Evolutionary conservation across 192 early-diverging fungal genomes (phyloP), one percentile per base, ranked within the genome.

Genomic region (Lobosporangium transversale): DNA sequence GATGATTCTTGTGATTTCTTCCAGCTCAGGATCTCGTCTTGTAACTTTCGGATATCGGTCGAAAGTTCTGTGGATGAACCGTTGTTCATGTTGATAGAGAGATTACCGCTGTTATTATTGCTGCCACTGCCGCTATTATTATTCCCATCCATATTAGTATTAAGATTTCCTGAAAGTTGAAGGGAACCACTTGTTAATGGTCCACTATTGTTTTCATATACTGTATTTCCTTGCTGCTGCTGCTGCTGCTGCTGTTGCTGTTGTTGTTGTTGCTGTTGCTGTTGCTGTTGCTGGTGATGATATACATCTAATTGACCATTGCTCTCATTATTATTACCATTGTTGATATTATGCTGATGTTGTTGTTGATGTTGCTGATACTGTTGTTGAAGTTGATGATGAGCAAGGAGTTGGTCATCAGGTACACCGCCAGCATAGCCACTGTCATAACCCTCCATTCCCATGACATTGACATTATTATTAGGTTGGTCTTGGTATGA

Each of bases 1-100:
- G 63, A 62, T 15, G 52, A 31, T 45, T 76, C 64, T 37, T 76
- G 73, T 10, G 65, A 76, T 33, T 62, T 76, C 45, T 62, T 59
- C 73, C 73, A 76, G 54, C 40, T 76, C 43, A 58, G 12, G 24
- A 76, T 49, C 33, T 76, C 73, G 14, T 76, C 73, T 48, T 76
- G 73, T 0, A 76, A 50, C 40, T 76, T 76, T 42, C 65, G 73
- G 15, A 76, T 53, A 27, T 76, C 73, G 1, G 64, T 23, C 5
- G 73, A 63, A 53, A 57, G 58, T 20, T n/a, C 21, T 7, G 52
- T 29, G 21, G 59, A 62, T 12, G 64, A 44, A 55, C 52, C 49
- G 24, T 59, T 59, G 27, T 48, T 43, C 20, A 27, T 45, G 29
- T n/a, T n/a, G n/a, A n/a, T n/a, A n/a, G n/a, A n/a, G 7, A 40